Percentiles rank a stretch among this genome's conserved stretches.
Evolutionary conservation across 2,329 filamentous ascomycete genomes (phyloP).

Genomic region (Verruconis gallopava): DNA sequence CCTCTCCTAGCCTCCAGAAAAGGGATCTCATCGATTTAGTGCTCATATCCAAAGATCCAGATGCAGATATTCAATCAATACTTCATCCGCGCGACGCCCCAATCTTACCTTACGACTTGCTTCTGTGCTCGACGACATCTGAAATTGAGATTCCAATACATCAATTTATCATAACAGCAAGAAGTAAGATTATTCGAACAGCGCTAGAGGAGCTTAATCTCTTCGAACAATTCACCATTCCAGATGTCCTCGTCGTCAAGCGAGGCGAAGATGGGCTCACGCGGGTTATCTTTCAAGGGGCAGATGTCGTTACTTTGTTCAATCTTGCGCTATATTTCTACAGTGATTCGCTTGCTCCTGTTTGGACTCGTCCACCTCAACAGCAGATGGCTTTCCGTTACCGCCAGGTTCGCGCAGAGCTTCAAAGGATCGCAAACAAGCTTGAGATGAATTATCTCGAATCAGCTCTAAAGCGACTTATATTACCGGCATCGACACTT

Average conservation of each 20-base stretch:
- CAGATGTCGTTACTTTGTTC: constrained; percentile 67
- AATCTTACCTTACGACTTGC: constrained; percentile 27
- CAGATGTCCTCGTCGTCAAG: constrained; percentile 49
- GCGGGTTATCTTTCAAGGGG: constrained; percentile 51
- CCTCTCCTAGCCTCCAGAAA: constrained; percentile 2
- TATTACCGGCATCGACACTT: constrained; percentile 48
- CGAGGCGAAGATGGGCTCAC: constrained; percentile 37
- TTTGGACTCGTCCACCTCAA: constrained; percentile 64
- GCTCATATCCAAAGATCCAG: constrained; percentile 10
- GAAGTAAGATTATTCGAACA: constrained; percentile 55
- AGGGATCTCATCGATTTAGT: constrained; percentile 12
- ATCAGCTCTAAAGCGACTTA: constrained; percentile 63
- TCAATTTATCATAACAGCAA: constrained; percentile 62
- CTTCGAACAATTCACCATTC: constrained; percentile 34
- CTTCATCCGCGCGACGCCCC: constrained; percentile 24
- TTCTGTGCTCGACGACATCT: constrained; percentile 44
- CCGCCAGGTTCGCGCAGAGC: constrained; percentile 62
- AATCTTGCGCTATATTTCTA: constrained; percentile 74
- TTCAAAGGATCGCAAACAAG: constrained; percentile 72
- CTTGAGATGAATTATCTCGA: constrained; percentile 63
- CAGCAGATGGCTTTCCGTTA: constrained; percentile 52
- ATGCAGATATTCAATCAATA: constrained; percentile 13
- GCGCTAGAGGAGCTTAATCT: constrained; percentile 43
- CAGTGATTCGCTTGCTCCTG: constrained; percentile 64
- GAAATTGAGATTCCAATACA: constrained; percentile 68